These are phyloP conservation scores for Sarcomyxa edulis DNA, from an alignment of 768 basidiomycete species.

Conservation along the genomic window DNA sequence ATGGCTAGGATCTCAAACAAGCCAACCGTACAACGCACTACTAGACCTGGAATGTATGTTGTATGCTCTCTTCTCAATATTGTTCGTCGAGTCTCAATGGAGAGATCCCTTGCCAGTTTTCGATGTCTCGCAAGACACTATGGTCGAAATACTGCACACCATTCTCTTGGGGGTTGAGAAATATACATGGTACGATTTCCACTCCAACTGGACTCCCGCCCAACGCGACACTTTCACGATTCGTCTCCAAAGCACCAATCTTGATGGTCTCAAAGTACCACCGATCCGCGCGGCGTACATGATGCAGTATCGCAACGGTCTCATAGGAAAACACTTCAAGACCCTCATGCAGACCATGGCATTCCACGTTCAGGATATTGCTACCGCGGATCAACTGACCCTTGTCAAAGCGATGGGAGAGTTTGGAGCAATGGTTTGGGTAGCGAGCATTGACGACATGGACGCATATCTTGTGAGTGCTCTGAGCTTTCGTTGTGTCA, in stretches of 20 bases:
- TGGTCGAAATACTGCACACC: conserved; percentile 40
- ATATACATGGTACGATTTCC: conserved; percentile 32
- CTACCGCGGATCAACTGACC: conserved; percentile 13
- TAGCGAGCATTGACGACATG: conserved; percentile 31
- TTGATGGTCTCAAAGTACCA: conserved; percentile 22
- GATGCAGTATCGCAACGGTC: conserved; percentile 34
- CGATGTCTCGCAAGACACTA: conserved; percentile 26
- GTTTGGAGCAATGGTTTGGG: conserved; percentile 34
- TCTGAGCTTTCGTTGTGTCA: not conserved
- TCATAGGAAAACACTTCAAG: conserved; percentile 39
- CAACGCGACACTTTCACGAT: conserved; percentile 19
- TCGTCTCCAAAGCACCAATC: conserved; percentile 27
- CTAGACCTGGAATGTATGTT: not conserved
- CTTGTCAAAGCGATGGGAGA: conserved; percentile 26
- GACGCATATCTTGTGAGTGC: conserved; percentile 20
- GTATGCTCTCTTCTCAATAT: too few relatives aligned
- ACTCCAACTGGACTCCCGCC: conserved; percentile 22
- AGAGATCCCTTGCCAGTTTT: conserved; percentile 20
- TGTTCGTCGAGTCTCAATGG: conserved; percentile 16
- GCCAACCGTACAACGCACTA: not conserved
- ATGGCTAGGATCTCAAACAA: conserved; percentile 16
- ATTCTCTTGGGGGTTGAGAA: conserved; percentile 36
- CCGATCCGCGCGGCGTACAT: conserved; percentile 34
- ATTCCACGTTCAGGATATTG: conserved; percentile 33
- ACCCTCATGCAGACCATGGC: conserved; percentile 26